These are phyloP conservation scores for Diaporthe ilicicola DNA, from an alignment of 2,329 filamentous ascomycete species.

Conservation along the genomic window DNA sequence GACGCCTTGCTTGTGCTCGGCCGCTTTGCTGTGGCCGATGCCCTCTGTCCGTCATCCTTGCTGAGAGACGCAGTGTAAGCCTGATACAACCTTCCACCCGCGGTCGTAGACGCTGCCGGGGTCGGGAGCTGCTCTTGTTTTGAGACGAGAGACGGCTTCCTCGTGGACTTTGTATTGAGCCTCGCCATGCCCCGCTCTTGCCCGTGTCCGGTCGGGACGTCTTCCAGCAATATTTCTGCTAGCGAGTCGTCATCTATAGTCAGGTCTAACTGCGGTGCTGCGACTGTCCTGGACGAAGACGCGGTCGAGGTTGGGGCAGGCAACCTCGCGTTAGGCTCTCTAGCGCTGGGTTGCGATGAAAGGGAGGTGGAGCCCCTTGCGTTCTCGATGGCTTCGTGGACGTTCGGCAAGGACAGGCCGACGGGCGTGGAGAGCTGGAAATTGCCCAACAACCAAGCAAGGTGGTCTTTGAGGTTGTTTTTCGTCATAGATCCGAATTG, in stretches of 20 bases:
- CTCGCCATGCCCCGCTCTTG: slow-evolving; percentile 53
- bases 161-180: slow-evolving; percentile 53
- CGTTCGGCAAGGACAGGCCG: slow-evolving; percentile 48
- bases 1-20: slow-evolving; percentile 35
- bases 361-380: slow-evolving; percentile 38
- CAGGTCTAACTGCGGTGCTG: slow-evolving; percentile 38
- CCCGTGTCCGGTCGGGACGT: slow-evolving; percentile 37
- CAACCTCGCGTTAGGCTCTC: slow-evolving; percentile 6
- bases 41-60: slow-evolving; percentile 33
- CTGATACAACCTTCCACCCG: slow-evolving; percentile 43
- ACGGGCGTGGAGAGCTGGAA: slow-evolving; percentile 48
- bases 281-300: slow-evolving; percentile 12
- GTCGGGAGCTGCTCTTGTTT: slow-evolving; percentile 52
- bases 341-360: slow-evolving; percentile 27
- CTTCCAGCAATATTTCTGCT: not conserved
- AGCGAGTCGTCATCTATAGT: slow-evolving; percentile 30
- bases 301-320: slow-evolving; percentile 4
- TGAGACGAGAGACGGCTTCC: slow-evolving; percentile 54
- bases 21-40: slow-evolving; percentile 27
- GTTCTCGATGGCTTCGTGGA: slow-evolving; percentile 39
- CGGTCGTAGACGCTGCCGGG: slow-evolving; percentile 46
- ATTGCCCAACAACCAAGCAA: slow-evolving; percentile 65
- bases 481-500: slow-evolving; percentile 62
- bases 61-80: slow-evolving; percentile 47
- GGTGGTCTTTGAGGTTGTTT: slow-evolving; percentile 64